Percentiles rank a stretch among this genome's conserved stretches.
These are phyloP conservation scores for Hypoxylon fuscum DNA, from an alignment of 495 filamentous ascomycete genomes.

Conservation along the genomic window DNA sequence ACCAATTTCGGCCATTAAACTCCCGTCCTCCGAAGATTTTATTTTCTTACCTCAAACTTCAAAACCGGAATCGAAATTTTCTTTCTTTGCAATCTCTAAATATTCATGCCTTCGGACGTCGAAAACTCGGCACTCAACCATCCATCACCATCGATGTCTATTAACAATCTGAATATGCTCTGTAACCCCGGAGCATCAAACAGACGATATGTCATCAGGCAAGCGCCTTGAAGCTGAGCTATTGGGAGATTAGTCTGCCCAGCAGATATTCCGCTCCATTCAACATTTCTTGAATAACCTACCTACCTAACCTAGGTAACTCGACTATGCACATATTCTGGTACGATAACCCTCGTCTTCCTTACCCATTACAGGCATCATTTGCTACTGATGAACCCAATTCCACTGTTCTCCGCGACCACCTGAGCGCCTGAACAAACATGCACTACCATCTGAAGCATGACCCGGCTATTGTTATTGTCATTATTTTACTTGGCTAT, in stretches of 20 bases:
- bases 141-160: background rate
- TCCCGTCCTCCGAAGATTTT: conserved; percentile 26
- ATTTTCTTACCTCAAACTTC: conserved; percentile 11
- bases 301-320: too few species aligned
- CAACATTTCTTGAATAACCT: too few species aligned
- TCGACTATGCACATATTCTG: conserved; percentile 1
- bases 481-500: conserved; percentile 21
- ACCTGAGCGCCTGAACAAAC: conserved; percentile 93
- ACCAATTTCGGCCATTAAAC: conserved; percentile 14
- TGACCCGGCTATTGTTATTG: conserved; percentile 36
- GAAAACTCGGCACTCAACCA: background rate
- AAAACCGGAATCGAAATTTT: conserved; percentile 21
- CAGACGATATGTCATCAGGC: too few species aligned
- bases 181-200: too few species aligned
- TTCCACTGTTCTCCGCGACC: conserved; percentile 69
- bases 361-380: background rate
- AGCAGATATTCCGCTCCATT: too few species aligned
- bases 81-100: conserved; percentile 13
- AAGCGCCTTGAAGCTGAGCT: too few species aligned
- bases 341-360: conserved; percentile 12
- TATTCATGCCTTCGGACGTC: too few species aligned
- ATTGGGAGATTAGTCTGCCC: too few species aligned
- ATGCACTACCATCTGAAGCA: conserved; percentile 99
- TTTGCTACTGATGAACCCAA: conserved; percentile 45
- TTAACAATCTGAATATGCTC: too few species aligned